These are phyloP conservation scores for Fagopyrum esculentum DNA, from an alignment of 148 eudicot species.

Conservation along the genomic window DNA sequence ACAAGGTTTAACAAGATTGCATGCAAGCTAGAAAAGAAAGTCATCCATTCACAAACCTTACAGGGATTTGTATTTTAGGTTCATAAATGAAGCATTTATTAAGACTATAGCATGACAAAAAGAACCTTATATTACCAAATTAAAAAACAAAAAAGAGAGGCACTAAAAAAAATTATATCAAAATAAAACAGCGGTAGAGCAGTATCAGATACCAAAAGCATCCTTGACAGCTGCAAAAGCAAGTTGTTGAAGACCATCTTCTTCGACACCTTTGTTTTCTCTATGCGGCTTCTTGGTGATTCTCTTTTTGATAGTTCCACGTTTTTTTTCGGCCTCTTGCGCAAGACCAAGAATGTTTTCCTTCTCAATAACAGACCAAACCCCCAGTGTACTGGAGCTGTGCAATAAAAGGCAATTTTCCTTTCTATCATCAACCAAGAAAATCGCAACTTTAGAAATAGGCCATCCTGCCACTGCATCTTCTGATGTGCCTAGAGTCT, in stretches of 20 bases:
- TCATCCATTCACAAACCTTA: not conserved
- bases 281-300: conserved; percentile 24
- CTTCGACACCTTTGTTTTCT: conserved; percentile 27
- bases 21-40: not conserved
- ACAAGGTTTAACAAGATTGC: not conserved
- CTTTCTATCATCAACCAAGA: conserved; percentile 49
- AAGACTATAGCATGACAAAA: too few relatives aligned
- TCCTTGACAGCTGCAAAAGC: conserved; percentile 54
- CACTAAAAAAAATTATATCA: not conserved
- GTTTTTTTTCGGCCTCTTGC: conserved; percentile 17
- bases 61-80: too few relatives aligned
- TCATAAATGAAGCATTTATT: too few relatives aligned
- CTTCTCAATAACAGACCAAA: conserved; percentile 77
- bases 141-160: not conserved
- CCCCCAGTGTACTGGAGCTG: conserved; percentile 60
- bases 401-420: conserved; percentile 52
- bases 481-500: conserved; percentile 49
- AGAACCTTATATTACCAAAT: not conserved
- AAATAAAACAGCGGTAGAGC: not conserved
- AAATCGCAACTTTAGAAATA: conserved; percentile 54
- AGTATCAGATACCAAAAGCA: conserved; percentile 39
- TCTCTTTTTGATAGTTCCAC: conserved; percentile 31
- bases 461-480: conserved; percentile 50
- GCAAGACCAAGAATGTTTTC: conserved; percentile 23
- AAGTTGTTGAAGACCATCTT: conserved; percentile 31